Evolutionary conservation across 306 rosid species (phyloP).

Genomic region (Pyrus communis): DNA sequence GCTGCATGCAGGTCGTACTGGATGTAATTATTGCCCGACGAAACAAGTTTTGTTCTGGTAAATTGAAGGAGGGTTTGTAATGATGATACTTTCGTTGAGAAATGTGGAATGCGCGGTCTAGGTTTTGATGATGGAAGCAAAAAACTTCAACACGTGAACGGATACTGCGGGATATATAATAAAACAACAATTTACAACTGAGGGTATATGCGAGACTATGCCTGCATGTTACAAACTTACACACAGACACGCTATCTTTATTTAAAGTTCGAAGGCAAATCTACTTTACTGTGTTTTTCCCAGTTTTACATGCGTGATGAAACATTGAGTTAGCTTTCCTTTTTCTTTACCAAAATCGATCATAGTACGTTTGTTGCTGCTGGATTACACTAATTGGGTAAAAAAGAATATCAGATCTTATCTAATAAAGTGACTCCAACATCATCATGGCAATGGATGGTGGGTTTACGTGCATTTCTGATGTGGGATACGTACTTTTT

Average conservation of each 20-base stretch:
- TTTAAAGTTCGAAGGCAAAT: not conserved
- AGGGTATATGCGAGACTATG: too few species aligned
- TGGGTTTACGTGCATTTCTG: not conserved
- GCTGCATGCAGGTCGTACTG: constrained; percentile 33
- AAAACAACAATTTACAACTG: not conserved
- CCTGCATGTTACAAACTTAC: not conserved
- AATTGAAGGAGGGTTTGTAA: constrained; percentile 11
- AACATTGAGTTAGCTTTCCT: not conserved
- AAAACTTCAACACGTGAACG: constrained; percentile 40
- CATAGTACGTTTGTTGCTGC: not conserved
- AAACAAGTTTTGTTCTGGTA: constrained; percentile 12
- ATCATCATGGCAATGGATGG: not conserved
- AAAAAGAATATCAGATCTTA: not conserved
- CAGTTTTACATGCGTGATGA: not conserved
- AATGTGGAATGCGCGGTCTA: not conserved
- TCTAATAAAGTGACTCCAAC: not conserved
- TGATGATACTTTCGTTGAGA: not conserved
- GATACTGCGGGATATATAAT: constrained; percentile 45
- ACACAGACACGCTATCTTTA: not conserved
- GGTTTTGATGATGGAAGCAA: constrained; percentile 8
- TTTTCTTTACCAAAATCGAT: not conserved
- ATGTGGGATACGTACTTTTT: not conserved
- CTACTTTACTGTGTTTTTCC: constrained; percentile 19
- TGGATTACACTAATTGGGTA: not conserved
- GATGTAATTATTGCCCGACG: constrained; percentile 13